phyloP scores from a whole-genome alignment of 2,329 filamentous ascomycete genomes.

The Daldinia sp. region DNA sequence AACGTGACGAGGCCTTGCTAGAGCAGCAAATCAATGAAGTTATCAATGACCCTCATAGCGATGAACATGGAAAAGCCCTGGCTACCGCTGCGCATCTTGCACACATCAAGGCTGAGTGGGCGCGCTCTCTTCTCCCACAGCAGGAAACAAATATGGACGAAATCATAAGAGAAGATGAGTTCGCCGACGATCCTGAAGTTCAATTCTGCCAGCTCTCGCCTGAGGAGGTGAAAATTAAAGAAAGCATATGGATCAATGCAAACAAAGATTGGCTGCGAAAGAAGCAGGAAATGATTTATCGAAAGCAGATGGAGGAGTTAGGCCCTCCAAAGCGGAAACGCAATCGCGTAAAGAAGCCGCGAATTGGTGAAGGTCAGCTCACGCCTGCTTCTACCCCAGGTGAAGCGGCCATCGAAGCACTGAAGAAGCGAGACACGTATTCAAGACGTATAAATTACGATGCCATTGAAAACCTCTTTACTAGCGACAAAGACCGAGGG shows the following conservation, averaged over 20 bases:
- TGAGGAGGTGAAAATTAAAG: slow-evolving; percentile 81
- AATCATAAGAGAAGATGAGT: slow-evolving; percentile 81
- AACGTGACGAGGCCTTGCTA: slow-evolving; percentile 68
- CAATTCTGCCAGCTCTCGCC: slow-evolving; percentile 77
- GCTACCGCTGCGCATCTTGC: slow-evolving; percentile 66
- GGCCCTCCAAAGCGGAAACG: slow-evolving; percentile 65
- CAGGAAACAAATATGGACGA: slow-evolving; percentile 65
- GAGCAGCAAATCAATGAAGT: slow-evolving; percentile 76
- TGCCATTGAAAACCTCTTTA: slow-evolving; percentile 65
- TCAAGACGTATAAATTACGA: slow-evolving; percentile 81
- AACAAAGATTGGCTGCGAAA: slow-evolving; percentile 93
- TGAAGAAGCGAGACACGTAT: slow-evolving; percentile 69
- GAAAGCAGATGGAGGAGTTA: slow-evolving; percentile 67
- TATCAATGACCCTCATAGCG: slow-evolving; percentile 67
- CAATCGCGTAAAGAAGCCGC: slow-evolving; percentile 57
- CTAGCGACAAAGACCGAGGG: slow-evolving; percentile 52
- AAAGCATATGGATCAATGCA: slow-evolving; percentile 91
- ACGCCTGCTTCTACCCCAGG: slow-evolving; percentile 72
- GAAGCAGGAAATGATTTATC: slow-evolving; percentile 84
- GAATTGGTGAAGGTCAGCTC: slow-evolving; percentile 71
- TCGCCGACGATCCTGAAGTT: slow-evolving; percentile 89
- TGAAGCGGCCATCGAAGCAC: slow-evolving; percentile 72
- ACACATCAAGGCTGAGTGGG: slow-evolving; percentile 61
- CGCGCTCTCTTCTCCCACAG: slow-evolving; percentile 56
- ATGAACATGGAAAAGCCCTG: slow-evolving; percentile 64